Conservation (phyloP, 2,329 filamentous ascomycete species). For the Aspergillus melleus region DNA sequence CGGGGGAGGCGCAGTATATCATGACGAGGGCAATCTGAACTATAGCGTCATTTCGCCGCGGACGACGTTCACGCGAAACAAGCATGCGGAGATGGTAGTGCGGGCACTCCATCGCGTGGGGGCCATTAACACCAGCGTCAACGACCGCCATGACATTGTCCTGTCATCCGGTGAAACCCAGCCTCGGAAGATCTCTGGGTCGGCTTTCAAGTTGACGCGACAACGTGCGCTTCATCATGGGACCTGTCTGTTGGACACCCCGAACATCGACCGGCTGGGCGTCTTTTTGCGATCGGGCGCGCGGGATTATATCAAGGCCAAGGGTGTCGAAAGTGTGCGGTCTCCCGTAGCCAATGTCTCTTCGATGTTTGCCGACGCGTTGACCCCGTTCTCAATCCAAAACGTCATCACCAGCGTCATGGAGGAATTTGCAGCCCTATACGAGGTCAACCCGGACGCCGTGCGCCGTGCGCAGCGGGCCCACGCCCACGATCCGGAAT, state of each 20-base stretch:
- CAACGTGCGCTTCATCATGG: slow-evolving; percentile 85
- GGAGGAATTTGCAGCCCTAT: slow-evolving; percentile 67
- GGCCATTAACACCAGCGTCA: slow-evolving; percentile 67
- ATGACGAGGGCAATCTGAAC: slow-evolving; percentile 90
- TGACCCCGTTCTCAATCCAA: slow-evolving; percentile 49
- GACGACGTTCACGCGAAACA: slow-evolving; percentile 74
- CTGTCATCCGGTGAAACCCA: slow-evolving; percentile 53
- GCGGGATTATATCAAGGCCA: slow-evolving; percentile 71
- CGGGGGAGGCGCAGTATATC: slow-evolving; percentile 91
- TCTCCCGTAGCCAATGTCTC: slow-evolving; percentile 80
- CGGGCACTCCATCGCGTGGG: slow-evolving; percentile 63
- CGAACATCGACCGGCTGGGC: slow-evolving; percentile 69
- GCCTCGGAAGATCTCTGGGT: slow-evolving; percentile 82
- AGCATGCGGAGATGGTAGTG: slow-evolving; percentile 89
- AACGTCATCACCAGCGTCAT: slow-evolving; percentile 56
- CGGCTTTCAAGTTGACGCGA: slow-evolving; percentile 88
- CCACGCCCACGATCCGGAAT: slow-evolving; percentile 33
- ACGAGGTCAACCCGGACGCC: slow-evolving; percentile 49
- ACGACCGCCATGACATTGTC: slow-evolving; percentile 91
- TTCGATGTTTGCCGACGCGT: slow-evolving; percentile 50
- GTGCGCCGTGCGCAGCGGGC: slow-evolving; percentile 33
- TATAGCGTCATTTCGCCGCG: slow-evolving; percentile 88
- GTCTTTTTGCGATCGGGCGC: slow-evolving; percentile 75
- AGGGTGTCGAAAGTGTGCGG: slow-evolving; percentile 87
- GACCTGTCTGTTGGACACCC: slow-evolving; percentile 78